Percentiles rank a stretch among this genome's conserved stretches.
Conservation (phyloP, 768 basidiomycete species). For the Leucosporidium yakuticum region DNA sequence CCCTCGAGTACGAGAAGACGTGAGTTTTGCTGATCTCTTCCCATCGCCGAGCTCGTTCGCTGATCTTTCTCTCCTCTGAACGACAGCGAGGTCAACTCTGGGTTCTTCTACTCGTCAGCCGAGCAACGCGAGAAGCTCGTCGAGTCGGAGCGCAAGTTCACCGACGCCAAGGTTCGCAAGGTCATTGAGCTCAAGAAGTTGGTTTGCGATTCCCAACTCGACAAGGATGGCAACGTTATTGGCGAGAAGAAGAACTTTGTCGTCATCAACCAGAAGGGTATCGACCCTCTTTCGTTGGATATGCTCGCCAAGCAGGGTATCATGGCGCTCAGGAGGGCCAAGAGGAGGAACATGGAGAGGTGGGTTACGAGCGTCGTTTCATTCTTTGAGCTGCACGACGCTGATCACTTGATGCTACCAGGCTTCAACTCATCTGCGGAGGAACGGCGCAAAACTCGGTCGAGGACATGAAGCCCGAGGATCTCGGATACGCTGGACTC, state of each 20-base stretch:
- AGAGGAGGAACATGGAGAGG: slow-evolving; percentile 99
- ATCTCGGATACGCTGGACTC: slow-evolving; percentile 94
- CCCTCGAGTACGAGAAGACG: slow-evolving; percentile 99
- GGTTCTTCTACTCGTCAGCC: slow-evolving; percentile 97
- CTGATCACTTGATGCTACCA: slow-evolving; percentile 41
- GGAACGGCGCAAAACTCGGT: slow-evolving; percentile 96
- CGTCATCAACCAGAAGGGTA: slow-evolving; percentile 97
- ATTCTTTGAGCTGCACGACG: neutral
- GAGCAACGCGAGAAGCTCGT: slow-evolving; percentile 98
- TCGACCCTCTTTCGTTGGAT: slow-evolving; percentile 93
- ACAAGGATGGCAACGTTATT: slow-evolving; percentile 47
- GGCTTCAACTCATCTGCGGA: slow-evolving; percentile 87
- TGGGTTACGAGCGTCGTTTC: slow-evolving; percentile 44
- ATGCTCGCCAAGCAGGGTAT: slow-evolving; percentile 95
- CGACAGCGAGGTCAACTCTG: slow-evolving; percentile 93
- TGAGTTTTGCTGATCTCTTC: slow-evolving; percentile 47
- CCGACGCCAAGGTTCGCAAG: slow-evolving; percentile 89
- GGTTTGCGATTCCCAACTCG: slow-evolving; percentile 89
- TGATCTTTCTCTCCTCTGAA: slow-evolving; percentile 23
- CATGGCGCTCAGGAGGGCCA: slow-evolving; percentile 85
- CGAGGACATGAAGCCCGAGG: slow-evolving; percentile 83
- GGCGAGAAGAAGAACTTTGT: slow-evolving; percentile 71
- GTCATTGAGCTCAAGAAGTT: slow-evolving; percentile 93
- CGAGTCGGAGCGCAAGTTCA: slow-evolving; percentile 89
- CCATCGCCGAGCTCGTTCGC: neutral